Base-by-base conservation (phyloP, 352 stramenopile species). In the Peronospora farinosa region DNA sequence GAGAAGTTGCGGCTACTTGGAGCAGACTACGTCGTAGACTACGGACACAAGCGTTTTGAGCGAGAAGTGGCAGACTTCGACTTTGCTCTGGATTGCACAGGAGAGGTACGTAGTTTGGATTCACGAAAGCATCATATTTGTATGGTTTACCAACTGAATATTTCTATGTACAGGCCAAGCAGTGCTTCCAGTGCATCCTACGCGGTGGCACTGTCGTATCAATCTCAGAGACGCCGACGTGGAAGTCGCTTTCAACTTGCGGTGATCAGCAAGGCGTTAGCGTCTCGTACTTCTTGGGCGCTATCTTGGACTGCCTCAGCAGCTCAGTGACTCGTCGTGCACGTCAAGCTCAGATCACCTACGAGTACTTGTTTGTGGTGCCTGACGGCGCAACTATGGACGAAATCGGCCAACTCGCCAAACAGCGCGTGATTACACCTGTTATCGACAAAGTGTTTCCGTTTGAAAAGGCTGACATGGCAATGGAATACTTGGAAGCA, bases 61-160 rank as follows among this genome's bases (percentile, higher is more conserved):
- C 64, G 60, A 12, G 72, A 86, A 21, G 51, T 88, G 15, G 64
- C 63, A 30, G 80, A 88, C 43, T 88, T 84, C 51, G 80, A 92
- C 52, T 86, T 86, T 45, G 76, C 78, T 23, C 42, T 92, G 19
- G 80, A 92, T 49, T 87, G 74, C 63, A 89, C 80, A 0, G 72
- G 57, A 41, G 80, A 92, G 66, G 78, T 86, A 68, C 3, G 47
- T 13, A n/a, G 4, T 13, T 45, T 40, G 4, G 10, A 31, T 17
- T 27, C 31, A 32, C 17, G 31, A 16, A 6, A 47, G 15, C 11
- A 19, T 42, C 3, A 7, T 27, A 2, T 32, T 15, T 16, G 7
- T 17, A 1, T 11, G 19, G 32, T 23, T 19, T 19, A 27, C 23
- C 51, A 25, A 37, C 13, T 11, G 27, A 43, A 21, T 25, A 36